Evolutionary conservation across 2,329 filamentous ascomycete genomes (phyloP), one percentile per base, ranked within the genome.

Genomic region (Penicillium capsulatum): DNA sequence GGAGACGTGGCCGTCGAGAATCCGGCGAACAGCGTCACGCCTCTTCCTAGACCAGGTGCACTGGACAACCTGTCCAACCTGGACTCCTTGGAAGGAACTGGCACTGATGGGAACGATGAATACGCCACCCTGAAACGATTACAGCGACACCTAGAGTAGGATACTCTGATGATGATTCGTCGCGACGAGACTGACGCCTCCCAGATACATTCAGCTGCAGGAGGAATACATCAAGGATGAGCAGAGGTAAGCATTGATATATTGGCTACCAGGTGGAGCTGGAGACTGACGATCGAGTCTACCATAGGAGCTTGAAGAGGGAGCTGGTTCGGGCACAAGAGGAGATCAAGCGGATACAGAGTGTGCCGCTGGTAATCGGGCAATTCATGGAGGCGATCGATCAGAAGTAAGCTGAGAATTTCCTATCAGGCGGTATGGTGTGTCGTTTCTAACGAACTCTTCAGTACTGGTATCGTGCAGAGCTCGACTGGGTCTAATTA

Each of bases 191-290:
- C 48, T 60, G 43, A 59, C 47, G 31, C 44, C 36, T 38, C 30
- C 27, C 56, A 88, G 84, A 67, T 87, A 94, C 68, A 95, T 97
- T 65, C 88, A 96, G 70, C 78, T 98, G 57, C 92, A 98, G 72
- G 92, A 98, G 71, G 92, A 98, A 67, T 98, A 98, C 70, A 98
- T 98, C 81, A 98, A 98, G 74, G 92, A 98, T 80, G 92, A 98
- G 76, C 92, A 98, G 73, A 83, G 87, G 84, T 86, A 69, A 39
- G 64, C 45, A 27, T 28, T 11, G 13, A 6, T 4, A 5, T 28
- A 28, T 7, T 28, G 26, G n/a, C 10, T 11, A n/a, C 11, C 4
- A n/a, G 6, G 6, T 14, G 4, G 4, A 28, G 26, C 15, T 32
- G 31, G 38, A 28, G 31, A 34, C 38, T 60, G 30, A 53, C 35